Conservation (phyloP, 73 alveolate species). For the Paramecium tetraurelia region DNA sequence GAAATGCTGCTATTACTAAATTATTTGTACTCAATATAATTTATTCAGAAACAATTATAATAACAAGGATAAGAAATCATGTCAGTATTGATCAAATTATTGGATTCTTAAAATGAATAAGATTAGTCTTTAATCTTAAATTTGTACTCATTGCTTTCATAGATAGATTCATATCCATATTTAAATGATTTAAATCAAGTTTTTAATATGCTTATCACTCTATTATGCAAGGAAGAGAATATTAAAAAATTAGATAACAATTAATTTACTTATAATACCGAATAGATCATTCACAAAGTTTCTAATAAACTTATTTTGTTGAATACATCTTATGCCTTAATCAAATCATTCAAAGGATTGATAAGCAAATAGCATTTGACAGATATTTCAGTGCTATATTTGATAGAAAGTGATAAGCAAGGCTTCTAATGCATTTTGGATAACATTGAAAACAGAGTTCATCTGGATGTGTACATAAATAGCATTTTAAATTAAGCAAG, state of each 20-base stretch:
- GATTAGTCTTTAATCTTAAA: neutral
- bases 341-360: conserved; percentile 19
- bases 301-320: neutral
- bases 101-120: neutral
- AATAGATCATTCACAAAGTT: neutral
- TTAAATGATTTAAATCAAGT: neutral
- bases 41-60: neutral
- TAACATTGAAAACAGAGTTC: conserved; percentile 15
- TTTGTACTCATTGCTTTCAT: neutral
- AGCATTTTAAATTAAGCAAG: neutral
- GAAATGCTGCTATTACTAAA: neutral
- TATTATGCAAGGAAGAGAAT: neutral
- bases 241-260: neutral
- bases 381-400: neutral
- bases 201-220: neutral
- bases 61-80: neutral
- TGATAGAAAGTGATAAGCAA: neutral
- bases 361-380: conserved; percentile 1
- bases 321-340: neutral
- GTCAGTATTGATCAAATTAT: neutral
- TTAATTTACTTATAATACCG: neutral
- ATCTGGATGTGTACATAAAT: neutral
- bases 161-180: neutral
- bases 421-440: neutral
- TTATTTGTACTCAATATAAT: neutral